phyloP scores from a whole-genome alignment of 75 land plant species.

The Larix kaempferi region DNA sequence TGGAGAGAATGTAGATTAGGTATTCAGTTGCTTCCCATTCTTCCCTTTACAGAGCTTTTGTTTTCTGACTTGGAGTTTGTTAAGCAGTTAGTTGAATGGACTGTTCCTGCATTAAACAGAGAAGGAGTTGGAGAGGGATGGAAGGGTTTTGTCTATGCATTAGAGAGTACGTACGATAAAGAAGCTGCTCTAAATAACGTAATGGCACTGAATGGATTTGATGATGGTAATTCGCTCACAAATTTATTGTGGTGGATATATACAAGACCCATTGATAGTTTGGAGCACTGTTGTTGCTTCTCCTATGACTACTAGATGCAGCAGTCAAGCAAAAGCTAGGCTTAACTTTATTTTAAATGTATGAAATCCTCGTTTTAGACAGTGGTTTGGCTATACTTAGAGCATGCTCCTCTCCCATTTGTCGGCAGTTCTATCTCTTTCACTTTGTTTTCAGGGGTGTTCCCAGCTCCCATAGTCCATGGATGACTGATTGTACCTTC shows the following conservation, averaged over 20 bases:
- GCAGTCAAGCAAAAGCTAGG: no score
- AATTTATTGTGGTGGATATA: conserved; percentile 92
- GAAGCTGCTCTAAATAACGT: conserved; percentile 47
- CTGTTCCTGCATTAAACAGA: conserved; percentile 47
- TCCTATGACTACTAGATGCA: no score
- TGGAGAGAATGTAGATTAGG: conserved; percentile 82
- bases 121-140: conserved; percentile 85
- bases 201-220: conserved; percentile 44
- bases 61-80: conserved; percentile 59
- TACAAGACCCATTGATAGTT: conserved; percentile 25
- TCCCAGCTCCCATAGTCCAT: no score
- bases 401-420: no score
- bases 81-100: conserved; percentile 78
- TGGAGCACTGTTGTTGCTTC: no score
- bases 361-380: no score
- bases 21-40: conserved; percentile 79
- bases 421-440: no score
- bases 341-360: no score
- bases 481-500: no score
- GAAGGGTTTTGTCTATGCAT: conserved; percentile 46
- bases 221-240: conserved; percentile 88
- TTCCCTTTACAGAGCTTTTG: conserved; percentile 73
- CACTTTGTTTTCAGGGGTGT: no score
- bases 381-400: no score
- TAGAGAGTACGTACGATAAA: conserved; percentile 60